Percentiles rank a stretch among this genome's conserved stretches.
Conservation (phyloP, 441 rosid species). For the Erysimum pusillum region DNA sequence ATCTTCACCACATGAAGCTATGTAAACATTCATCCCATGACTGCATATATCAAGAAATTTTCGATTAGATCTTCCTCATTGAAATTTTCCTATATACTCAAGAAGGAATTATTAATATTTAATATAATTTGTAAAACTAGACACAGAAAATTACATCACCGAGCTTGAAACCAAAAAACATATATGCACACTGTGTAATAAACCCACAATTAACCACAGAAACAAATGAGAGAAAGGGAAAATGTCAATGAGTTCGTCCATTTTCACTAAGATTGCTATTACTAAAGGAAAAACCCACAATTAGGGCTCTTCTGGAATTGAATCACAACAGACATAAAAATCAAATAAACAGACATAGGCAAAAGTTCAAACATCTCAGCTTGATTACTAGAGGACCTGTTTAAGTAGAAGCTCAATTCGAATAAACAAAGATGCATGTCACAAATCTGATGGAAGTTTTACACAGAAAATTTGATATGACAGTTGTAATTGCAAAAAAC, state of each 20-base stretch:
- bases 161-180: conserved; percentile 19
- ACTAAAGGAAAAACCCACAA: conserved; percentile 28
- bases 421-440: conserved; percentile 8
- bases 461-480: neutral
- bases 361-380: conserved; percentile 18
- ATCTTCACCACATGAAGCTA: conserved; percentile 81
- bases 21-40: conserved; percentile 92
- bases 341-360: neutral
- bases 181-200: conserved; percentile 73
- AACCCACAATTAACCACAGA: conserved; percentile 5
- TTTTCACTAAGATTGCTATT: conserved; percentile 22
- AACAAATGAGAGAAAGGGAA: conserved; percentile 13
- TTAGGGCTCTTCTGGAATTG: neutral
- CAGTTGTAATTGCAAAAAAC: too few relatives aligned
- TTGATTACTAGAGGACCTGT: conserved; percentile 12
- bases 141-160: neutral
- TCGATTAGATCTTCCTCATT: neutral
- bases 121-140: neutral
- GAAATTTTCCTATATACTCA: neutral
- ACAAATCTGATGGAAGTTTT: conserved; percentile 17
- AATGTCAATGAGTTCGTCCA: conserved; percentile 4
- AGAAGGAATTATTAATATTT: neutral
- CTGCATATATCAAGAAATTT: conserved; percentile 60
- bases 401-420: neutral
- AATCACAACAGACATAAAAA: neutral